These are phyloP conservation scores for Suillus hirtellus DNA, from an alignment of 768 basidiomycete genomes.

Conservation along the genomic window DNA sequence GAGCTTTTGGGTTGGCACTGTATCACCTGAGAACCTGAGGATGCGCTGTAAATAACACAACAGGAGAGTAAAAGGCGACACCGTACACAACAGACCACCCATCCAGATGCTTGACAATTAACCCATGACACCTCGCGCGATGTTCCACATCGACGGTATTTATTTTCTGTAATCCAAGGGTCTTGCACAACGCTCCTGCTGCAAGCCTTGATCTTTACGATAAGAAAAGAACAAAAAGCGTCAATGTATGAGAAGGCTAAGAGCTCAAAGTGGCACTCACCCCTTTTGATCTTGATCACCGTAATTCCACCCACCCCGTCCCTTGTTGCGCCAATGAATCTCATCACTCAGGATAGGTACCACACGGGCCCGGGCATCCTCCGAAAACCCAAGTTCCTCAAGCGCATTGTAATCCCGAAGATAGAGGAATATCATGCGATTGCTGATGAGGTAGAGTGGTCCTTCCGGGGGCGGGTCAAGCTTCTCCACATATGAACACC, in stretches of 20 bases:
- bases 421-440: slow-evolving; percentile 58
- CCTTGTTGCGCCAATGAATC: slow-evolving; percentile 46
- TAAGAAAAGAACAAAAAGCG: neutral
- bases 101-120: slow-evolving; percentile 62
- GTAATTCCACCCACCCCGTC: slow-evolving; percentile 9
- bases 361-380: slow-evolving; percentile 49
- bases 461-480: slow-evolving; percentile 58
- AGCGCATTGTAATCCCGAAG: slow-evolving; percentile 73
- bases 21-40: slow-evolving; percentile 88
- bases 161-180: slow-evolving; percentile 61
- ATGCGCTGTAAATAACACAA: slow-evolving; percentile 2
- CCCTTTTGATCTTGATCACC: slow-evolving; percentile 5
- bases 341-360: slow-evolving; percentile 56
- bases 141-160: slow-evolving; percentile 74
- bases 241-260: neutral
- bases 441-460: slow-evolving; percentile 72
- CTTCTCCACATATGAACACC: slow-evolving; percentile 38
- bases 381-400: slow-evolving; percentile 66
- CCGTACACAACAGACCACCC: slow-evolving; percentile 49
- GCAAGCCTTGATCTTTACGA: slow-evolving; percentile 43
- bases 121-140: slow-evolving; percentile 70
- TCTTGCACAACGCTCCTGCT: slow-evolving; percentile 45
- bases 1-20: slow-evolving; percentile 70
- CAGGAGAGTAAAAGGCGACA: neutral
- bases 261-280: neutral